Conservation (phyloP, 352 stramenopile species). For the Phytopythium sindhum region DNA sequence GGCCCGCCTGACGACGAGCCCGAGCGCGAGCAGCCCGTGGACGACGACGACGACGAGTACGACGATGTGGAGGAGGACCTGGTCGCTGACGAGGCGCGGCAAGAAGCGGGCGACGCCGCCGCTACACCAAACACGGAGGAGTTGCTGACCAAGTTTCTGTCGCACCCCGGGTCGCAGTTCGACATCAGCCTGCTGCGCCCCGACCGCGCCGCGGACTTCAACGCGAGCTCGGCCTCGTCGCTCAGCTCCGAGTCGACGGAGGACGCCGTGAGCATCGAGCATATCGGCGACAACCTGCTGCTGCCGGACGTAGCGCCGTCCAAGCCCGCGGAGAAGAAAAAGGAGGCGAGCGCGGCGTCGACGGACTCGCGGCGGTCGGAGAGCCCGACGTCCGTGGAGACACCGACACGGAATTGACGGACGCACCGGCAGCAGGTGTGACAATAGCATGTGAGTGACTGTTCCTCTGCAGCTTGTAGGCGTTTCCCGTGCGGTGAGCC, state of each 20-base stretch:
- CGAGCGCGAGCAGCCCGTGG: conserved; percentile 33
- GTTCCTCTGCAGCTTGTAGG: background rate
- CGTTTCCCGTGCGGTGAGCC: background rate
- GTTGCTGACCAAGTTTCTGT: conserved; percentile 44
- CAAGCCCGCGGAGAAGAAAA: background rate
- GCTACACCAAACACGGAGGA: conserved; percentile 19
- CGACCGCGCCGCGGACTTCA: conserved; percentile 66
- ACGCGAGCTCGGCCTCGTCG: conserved; percentile 44
- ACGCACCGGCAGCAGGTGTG: background rate
- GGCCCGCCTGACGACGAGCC: conserved; percentile 37
- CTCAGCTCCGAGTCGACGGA: conserved; percentile 42
- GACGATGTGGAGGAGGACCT: conserved; percentile 15
- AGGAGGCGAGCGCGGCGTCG: conserved; percentile 7
- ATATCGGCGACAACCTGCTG: conserved; percentile 21
- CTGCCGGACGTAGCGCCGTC: conserved; percentile 8
- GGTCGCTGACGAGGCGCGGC: background rate
- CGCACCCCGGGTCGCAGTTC: conserved; percentile 57
- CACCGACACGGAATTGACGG: background rate
- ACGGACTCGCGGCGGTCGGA: conserved; percentile 6
- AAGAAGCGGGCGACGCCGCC: conserved; percentile 6
- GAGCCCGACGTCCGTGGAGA: conserved; percentile 6
- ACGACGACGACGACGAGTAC: conserved; percentile 35
- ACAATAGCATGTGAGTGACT: background rate
- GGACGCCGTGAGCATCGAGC: conserved; percentile 25
- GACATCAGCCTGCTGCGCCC: conserved; percentile 71